Evolutionary conservation across 2,329 filamentous ascomycete genomes (phyloP).

Genomic region (Bipolaris zeicola): DNA sequence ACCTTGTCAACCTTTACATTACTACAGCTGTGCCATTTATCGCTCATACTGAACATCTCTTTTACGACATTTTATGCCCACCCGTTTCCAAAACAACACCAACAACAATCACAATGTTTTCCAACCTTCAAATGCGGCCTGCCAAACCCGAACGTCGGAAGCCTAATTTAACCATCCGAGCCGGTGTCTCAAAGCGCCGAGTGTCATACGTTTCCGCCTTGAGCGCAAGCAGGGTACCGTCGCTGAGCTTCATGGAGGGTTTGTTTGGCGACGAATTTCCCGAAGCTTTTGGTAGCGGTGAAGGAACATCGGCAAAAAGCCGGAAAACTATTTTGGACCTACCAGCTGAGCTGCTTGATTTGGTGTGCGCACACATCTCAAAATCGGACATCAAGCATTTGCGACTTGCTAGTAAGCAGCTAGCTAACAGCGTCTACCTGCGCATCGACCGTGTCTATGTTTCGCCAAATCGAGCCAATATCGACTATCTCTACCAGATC

Average conservation of each 20-base stretch:
- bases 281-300: conserved; percentile 21
- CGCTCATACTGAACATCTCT: not conserved
- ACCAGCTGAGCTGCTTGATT: conserved; percentile 25
- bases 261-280: conserved; percentile 36
- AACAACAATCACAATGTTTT: conserved; percentile 16
- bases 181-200: conserved; percentile 30
- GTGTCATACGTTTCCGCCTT: conserved; percentile 21
- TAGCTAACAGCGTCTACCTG: conserved; percentile 30
- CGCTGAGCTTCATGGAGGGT: conserved; percentile 31
- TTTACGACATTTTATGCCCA: not conserved
- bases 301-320: conserved; percentile 15
- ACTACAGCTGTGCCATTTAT: not conserved
- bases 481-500: conserved; percentile 47
- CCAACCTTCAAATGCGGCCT: conserved; percentile 26
- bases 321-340: conserved; percentile 27
- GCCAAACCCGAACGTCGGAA: conserved; percentile 28
- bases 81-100: not conserved
- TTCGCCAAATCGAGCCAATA: conserved; percentile 49
- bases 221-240: conserved; percentile 28
- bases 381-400: conserved; percentile 30
- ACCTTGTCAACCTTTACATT: not conserved
- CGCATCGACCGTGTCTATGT: conserved; percentile 49
- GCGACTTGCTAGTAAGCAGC: conserved; percentile 21
- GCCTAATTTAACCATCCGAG: conserved; percentile 29
- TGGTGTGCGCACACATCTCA: conserved; percentile 22